These are phyloP conservation scores for Aspergillus sclerotialis DNA, from an alignment of 2,329 filamentous ascomycete species.

Conservation along the genomic window DNA sequence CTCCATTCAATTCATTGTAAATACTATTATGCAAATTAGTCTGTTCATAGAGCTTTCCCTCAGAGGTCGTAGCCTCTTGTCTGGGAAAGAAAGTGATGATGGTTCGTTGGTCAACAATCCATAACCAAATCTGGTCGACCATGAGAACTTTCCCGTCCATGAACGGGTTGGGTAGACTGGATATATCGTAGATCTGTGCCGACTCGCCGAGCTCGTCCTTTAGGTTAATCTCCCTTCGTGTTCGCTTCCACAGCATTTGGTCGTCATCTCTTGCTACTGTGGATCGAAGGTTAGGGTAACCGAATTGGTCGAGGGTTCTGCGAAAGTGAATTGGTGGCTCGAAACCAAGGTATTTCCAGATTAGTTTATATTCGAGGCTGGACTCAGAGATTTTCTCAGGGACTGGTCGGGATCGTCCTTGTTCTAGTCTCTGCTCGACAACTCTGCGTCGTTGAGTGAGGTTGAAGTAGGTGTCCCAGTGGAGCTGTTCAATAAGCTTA, in stretches of 20 bases:
- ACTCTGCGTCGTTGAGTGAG: slow-evolving; percentile 51
- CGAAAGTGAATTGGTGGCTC: slow-evolving; percentile 57
- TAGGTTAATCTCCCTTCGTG: slow-evolving; percentile 46
- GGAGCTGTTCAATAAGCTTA: slow-evolving; percentile 36
- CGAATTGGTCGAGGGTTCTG: slow-evolving; percentile 57
- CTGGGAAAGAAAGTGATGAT: slow-evolving; percentile 28
- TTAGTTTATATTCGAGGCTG: slow-evolving; percentile 51
- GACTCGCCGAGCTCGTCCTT: slow-evolving; percentile 41
- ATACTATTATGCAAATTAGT: slow-evolving; percentile 58
- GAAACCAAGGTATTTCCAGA: slow-evolving; percentile 57
- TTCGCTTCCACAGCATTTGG: slow-evolving; percentile 59
- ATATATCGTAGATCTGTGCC: slow-evolving; percentile 7
- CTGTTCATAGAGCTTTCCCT: slow-evolving; percentile 34
- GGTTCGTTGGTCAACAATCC: slow-evolving; percentile 31
- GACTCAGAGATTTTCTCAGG: slow-evolving; percentile 48
- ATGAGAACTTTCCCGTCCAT: slow-evolving; percentile 49
- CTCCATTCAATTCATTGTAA: slow-evolving; percentile 60
- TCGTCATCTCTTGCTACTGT: slow-evolving; percentile 57
- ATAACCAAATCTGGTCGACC: slow-evolving; percentile 60
- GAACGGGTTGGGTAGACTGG: slow-evolving; percentile 11
- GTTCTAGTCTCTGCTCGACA: slow-evolving; percentile 45
- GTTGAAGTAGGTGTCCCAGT: slow-evolving; percentile 58
- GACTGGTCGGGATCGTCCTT: slow-evolving; percentile 51
- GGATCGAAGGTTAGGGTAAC: slow-evolving; percentile 55
- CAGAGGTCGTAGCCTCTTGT: slow-evolving; percentile 26